These are phyloP conservation scores for Auricularia cornea DNA, from an alignment of 768 basidiomycete genomes.

Conservation along the genomic window DNA sequence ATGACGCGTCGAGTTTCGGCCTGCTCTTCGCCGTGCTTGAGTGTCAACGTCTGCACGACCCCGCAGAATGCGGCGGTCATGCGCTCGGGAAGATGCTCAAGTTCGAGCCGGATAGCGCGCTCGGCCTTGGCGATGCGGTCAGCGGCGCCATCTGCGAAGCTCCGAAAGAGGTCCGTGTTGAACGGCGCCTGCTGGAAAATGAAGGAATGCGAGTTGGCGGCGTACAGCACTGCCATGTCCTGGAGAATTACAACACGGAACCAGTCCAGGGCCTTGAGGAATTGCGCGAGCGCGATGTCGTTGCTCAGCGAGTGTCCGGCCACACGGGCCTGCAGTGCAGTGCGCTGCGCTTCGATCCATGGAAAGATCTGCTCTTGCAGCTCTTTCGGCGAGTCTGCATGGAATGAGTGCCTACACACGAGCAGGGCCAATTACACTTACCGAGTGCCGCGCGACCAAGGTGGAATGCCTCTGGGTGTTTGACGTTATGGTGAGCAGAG, in stretches of 20 bases:
- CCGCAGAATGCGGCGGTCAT: slow-evolving; percentile 12
- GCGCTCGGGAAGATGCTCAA: slow-evolving; percentile 19
- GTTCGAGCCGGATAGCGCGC: slow-evolving; percentile 7
- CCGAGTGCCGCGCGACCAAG: slow-evolving; percentile 17
- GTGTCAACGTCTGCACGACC: slow-evolving; percentile 24
- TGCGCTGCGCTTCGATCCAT: slow-evolving; percentile 19
- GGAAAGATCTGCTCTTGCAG: slow-evolving; percentile 17
- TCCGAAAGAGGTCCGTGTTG: slow-evolving; percentile 15
- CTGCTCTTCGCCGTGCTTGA: slow-evolving; percentile 18
- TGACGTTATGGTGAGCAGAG: slow-evolving; percentile 23
- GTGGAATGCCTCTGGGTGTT: slow-evolving; percentile 19
- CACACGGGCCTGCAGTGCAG: slow-evolving; percentile 3
- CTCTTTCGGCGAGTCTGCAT: slow-evolving; percentile 17
- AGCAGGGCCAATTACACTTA: slow-evolving; percentile 5
- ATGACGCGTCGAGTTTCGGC: no score
- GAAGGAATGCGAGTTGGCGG: slow-evolving; percentile 10
- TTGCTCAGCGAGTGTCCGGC: slow-evolving; percentile 5
- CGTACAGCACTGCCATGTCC: slow-evolving; percentile 26
- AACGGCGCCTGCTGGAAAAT: slow-evolving; percentile 23
- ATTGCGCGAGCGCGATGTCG: slow-evolving; percentile 22
- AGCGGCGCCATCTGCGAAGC: slow-evolving; percentile 11
- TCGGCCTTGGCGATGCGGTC: slow-evolving; percentile 13
- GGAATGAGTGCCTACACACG: not conserved
- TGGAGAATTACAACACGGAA: slow-evolving; percentile 25
- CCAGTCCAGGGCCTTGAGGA: slow-evolving; percentile 19